Evolutionary conservation across 2,329 filamentous ascomycete species (phyloP).

Genomic region (Paraconiothyrium brasiliense): DNA sequence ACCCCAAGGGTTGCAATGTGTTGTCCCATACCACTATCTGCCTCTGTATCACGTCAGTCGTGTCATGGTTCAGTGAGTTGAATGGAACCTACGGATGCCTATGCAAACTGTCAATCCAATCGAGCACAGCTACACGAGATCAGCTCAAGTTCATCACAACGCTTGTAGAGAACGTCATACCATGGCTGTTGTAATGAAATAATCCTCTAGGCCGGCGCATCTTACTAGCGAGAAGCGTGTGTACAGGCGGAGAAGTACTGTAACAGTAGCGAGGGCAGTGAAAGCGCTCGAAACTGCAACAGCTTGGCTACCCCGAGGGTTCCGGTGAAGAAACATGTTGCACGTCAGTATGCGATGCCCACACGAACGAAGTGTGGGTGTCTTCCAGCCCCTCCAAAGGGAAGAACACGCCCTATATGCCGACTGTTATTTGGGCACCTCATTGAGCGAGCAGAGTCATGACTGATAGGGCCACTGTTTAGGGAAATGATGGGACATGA

Average conservation of each 20-base stretch:
- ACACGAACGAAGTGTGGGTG: conserved; percentile 4
- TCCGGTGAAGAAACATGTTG: conserved; percentile 1
- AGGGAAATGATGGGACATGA: background rate
- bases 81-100: background rate
- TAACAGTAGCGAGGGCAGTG: conserved; percentile 34
- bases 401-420: background rate
- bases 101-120: conserved; percentile 8
- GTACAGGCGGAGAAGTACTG: conserved; percentile 39
- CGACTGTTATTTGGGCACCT: background rate
- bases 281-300: conserved; percentile 36
- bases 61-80: background rate
- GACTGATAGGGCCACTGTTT: background rate
- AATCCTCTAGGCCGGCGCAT: conserved; percentile 40
- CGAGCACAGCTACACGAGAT: background rate
- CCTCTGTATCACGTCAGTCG: conserved; percentile 27
- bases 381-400: background rate
- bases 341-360: background rate
- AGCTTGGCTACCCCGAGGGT: conserved; percentile 34
- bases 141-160: background rate
- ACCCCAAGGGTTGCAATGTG: conserved; percentile 26
- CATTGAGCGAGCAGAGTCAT: background rate
- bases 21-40: conserved; percentile 40
- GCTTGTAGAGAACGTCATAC: conserved; percentile 22
- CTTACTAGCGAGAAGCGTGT: conserved; percentile 43
- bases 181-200: conserved; percentile 38